Evolutionary conservation across 352 stramenopile genomes (phyloP).

Genomic region (Phytophthora pistaciae): DNA sequence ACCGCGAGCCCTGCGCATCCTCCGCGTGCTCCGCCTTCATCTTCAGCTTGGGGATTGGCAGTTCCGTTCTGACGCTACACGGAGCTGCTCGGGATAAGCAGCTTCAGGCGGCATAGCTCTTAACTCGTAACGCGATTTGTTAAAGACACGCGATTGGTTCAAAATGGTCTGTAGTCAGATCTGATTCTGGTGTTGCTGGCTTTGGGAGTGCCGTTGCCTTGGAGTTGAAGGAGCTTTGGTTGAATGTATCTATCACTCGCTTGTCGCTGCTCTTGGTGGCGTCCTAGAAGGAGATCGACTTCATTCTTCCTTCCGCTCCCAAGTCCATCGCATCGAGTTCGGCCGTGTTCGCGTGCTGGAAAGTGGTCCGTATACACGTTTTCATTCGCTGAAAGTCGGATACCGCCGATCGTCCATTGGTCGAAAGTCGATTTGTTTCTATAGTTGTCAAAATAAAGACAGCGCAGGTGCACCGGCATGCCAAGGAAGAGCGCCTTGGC

Average conservation of each 20-base stretch:
- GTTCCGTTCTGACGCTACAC: constrained; percentile 18
- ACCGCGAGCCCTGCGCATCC: constrained; percentile 18
- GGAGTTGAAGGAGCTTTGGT: background rate
- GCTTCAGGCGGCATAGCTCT: background rate
- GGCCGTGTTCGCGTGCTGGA: background rate
- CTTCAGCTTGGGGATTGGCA: constrained; percentile 23
- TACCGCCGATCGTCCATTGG: constrained; percentile 7
- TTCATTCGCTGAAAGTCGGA: constrained; percentile 27
- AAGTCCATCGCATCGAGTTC: background rate
- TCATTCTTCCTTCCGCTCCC: background rate
- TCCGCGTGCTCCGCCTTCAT: constrained; percentile 26
- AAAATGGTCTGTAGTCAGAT: constrained; percentile 23
- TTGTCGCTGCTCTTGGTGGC: background rate
- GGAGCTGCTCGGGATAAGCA: constrained; percentile 11
- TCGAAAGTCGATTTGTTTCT: constrained; percentile 13
- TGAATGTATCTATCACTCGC: background rate
- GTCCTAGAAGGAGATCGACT: background rate
- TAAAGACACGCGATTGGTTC: constrained; percentile 6
- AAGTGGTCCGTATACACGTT: constrained; percentile 21
- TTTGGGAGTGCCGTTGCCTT: background rate
- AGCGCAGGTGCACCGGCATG: constrained; percentile 29
- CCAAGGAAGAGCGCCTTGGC: constrained; percentile 39
- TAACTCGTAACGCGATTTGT: constrained; percentile 12
- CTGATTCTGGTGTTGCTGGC: background rate
- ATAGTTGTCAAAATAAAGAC: constrained; percentile 29